Base-by-base conservation (phyloP, 257 asterid species). In the Solanum paucissectum region DNA sequence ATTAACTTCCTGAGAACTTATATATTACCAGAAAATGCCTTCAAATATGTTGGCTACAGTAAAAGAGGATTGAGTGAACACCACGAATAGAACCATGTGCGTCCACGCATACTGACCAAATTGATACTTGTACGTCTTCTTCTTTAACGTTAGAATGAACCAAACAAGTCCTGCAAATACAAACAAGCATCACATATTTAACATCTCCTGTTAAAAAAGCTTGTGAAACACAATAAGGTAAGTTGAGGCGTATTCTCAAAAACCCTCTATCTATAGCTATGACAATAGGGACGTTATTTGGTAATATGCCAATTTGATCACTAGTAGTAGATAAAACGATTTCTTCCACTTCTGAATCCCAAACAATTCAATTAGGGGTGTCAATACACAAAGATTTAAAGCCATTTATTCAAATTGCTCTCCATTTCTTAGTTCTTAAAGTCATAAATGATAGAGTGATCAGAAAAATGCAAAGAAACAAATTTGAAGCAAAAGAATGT, bases 81-180 rank as follows among this genome's bases (percentile, higher is more conserved):
- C 96, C 88, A 94, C 96, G 82, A 95, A 93, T 88, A 95, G 90
- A 90, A 94, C 94, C 98, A 94, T 94, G 72, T 94, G 98, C 1
- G 97, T 95, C 98, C 98, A 95, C 12, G 98, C 98, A 90, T 93
- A 95, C 86, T 95, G 98, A 86, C 98, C 93, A 88, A 95, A 95
- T 86, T 95, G 98, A 94, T 95, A 95, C 92, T 95, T 95, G 93
- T 95, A 95, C 93, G 93, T 92, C 93, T 92, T 94, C 95, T 94
- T 95, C 94, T 94, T 95, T 44, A 95, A 92, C 27, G 98, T 89
- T 83, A 95, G 95, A 89, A 95, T 95, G 93, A 95, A 95, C 97
- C 98, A 95, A 93, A 95, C 90, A 91, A 94, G 94, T 88, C 98
- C 98, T 95, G 94, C 27, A 81, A 81, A 29, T 81, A 29, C 42